Conservation (phyloP, 768 basidiomycete genomes). For the Termitomyces sp. region DNA sequence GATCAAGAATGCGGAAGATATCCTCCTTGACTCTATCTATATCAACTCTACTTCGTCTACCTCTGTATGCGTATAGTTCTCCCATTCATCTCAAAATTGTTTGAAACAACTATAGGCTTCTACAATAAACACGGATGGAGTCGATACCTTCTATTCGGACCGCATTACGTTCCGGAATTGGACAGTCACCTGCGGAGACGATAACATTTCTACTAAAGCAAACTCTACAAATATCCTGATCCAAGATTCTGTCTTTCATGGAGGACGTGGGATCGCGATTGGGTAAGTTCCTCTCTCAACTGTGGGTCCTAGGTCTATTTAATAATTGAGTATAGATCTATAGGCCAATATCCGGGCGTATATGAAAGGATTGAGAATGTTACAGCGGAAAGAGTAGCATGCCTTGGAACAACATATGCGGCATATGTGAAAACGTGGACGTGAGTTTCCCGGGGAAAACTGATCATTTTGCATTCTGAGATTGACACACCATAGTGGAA, state of each 20-base stretch:
- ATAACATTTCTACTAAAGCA: constrained; percentile 32
- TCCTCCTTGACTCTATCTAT: constrained; percentile 31
- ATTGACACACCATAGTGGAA: constrained; percentile 10
- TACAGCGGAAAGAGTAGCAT: constrained; percentile 20
- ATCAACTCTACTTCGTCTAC: constrained; percentile 32
- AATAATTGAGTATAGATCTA: constrained; percentile 10
- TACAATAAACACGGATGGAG: constrained; percentile 32
- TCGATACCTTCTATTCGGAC: constrained; percentile 31
- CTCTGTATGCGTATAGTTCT: constrained; percentile 13
- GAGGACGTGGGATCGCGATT: constrained; percentile 33
- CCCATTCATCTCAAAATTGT: background rate
- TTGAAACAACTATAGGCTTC: constrained; percentile 13
- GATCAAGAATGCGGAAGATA: constrained; percentile 25
- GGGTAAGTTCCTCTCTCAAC: constrained; percentile 15
- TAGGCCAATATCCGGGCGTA: constrained; percentile 28
- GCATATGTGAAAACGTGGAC: constrained; percentile 33
- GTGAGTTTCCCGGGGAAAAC: constrained; percentile 3
- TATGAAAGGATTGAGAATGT: constrained; percentile 25
- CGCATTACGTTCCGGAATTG: constrained; percentile 31
- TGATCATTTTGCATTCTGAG: background rate
- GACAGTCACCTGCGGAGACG: constrained; percentile 33
- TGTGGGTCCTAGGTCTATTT: background rate
- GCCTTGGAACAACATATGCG: constrained; percentile 18
- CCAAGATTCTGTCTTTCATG: constrained; percentile 29
- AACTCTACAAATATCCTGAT: constrained; percentile 36